These are phyloP conservation scores for Carex arenaria DNA, from an alignment of 202 grass and related monocot species.

Conservation along the genomic window DNA sequence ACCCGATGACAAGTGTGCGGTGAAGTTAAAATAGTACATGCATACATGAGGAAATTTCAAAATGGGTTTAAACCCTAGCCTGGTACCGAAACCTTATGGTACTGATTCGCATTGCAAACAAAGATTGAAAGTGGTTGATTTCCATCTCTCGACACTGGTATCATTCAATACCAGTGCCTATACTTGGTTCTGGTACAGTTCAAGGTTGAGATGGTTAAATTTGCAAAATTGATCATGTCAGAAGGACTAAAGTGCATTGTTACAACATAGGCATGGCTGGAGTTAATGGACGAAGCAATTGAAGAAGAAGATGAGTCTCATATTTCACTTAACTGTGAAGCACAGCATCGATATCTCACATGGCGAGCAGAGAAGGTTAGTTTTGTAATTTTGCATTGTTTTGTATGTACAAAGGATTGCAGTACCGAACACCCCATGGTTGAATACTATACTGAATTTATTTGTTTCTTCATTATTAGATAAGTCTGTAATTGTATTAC, in stretches of 20 bases:
- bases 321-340: conserved; percentile 44
- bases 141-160: too few species aligned
- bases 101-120: too few species aligned
- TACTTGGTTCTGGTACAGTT: too few species aligned
- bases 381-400: not conserved
- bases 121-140: too few species aligned
- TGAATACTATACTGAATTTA: not conserved
- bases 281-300: conserved; percentile 48
- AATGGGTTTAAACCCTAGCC: not conserved
- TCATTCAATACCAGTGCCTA: too few species aligned
- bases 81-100: too few species aligned
- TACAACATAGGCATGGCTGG: conserved; percentile 56
- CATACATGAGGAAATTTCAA: not conserved
- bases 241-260: too few species aligned
- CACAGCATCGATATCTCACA: conserved; percentile 79
- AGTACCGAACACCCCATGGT: not conserved
- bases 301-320: conserved; percentile 27
- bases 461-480: not conserved
- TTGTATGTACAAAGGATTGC: not conserved
- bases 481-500: not conserved
- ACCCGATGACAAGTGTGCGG: not conserved
- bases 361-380: conserved; percentile 87
- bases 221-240: too few species aligned
- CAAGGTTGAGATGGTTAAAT: too few species aligned
- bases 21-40: not conserved